Percentiles rank a stretch among this genome's conserved stretches.
Conservation (phyloP, 495 filamentous ascomycete genomes). For the Daldinia childiae region DNA sequence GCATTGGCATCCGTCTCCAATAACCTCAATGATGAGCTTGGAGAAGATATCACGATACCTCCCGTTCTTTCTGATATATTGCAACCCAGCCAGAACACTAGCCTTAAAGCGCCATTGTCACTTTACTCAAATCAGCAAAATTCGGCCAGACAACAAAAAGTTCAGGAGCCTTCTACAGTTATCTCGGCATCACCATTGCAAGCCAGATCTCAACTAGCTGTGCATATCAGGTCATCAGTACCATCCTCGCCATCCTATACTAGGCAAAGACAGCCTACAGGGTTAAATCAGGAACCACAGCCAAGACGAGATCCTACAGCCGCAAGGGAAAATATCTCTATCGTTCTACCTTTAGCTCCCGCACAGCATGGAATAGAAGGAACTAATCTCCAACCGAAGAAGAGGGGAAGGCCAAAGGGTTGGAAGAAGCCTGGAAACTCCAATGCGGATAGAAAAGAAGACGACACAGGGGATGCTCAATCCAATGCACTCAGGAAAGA, state of each 20-base stretch:
- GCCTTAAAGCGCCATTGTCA: conserved; percentile 10
- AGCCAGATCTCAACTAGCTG: conserved; percentile 31
- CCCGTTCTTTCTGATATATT: conserved; percentile 35
- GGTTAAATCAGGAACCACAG: not conserved
- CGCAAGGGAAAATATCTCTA: not conserved
- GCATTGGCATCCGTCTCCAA: not conserved
- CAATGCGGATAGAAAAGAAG: conserved; percentile 23
- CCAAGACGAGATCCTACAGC: not conserved
- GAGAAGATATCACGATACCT: conserved; percentile 15
- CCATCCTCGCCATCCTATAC: conserved; percentile 36
- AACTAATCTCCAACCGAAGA: conserved; percentile 29
- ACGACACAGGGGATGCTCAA: conserved; percentile 4
- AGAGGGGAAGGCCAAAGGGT: conserved; percentile 44
- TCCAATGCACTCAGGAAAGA: conserved; percentile 12
- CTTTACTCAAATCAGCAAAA: conserved; percentile 13
- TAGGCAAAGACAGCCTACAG: conserved; percentile 2
- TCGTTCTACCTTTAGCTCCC: conserved; percentile 1
- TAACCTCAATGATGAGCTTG: conserved; percentile 8
- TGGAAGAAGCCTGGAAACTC: conserved; percentile 39
- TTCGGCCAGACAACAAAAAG: not conserved
- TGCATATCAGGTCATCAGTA: conserved; percentile 40
- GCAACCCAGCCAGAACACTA: conserved; percentile 12
- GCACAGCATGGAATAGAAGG: not conserved
- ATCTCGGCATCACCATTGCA: conserved; percentile 12
- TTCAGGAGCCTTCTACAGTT: conserved; percentile 6